Percentiles rank a stretch among this genome's conserved stretches.
These are phyloP conservation scores for Saccharomycopsis guyanensis DNA, from an alignment of 805 yeast genomes.

Conservation along the genomic window DNA sequence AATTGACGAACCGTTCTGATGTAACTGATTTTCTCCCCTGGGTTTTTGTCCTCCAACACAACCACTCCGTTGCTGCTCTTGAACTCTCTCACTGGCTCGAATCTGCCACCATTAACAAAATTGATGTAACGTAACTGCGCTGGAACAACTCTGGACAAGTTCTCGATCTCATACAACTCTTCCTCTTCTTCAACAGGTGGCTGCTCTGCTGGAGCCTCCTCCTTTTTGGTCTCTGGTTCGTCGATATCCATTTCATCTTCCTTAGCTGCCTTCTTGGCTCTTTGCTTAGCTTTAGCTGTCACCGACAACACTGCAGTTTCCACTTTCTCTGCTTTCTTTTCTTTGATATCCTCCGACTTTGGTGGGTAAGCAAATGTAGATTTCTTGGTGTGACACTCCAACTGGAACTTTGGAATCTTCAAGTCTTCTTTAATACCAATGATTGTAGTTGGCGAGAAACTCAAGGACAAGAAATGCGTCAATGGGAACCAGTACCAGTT, in stretches of 20 bases:
- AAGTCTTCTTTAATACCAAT: slow-evolving; percentile 82
- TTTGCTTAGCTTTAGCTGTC: slow-evolving; percentile 86
- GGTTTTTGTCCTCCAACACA: slow-evolving; percentile 56
- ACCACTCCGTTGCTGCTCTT: slow-evolving; percentile 57
- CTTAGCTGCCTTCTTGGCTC: slow-evolving; percentile 63
- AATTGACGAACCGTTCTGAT: slow-evolving; percentile 82
- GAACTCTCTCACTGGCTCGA: slow-evolving; percentile 74
- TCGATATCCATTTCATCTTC: slow-evolving; percentile 41
- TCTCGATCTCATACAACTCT: slow-evolving; percentile 61
- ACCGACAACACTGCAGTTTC: slow-evolving; percentile 93
- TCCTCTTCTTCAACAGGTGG: slow-evolving; percentile 26
- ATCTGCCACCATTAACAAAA: slow-evolving; percentile 67
- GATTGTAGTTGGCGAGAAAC: slow-evolving; percentile 87
- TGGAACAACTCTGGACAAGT: slow-evolving; percentile 85
- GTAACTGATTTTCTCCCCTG: slow-evolving; percentile 51
- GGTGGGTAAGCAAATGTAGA: slow-evolving; percentile 86
- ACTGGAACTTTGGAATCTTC: slow-evolving; percentile 74
- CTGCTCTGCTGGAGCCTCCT: slow-evolving; percentile 22
- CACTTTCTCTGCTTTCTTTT: slow-evolving; percentile 79
- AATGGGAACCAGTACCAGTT: slow-evolving; percentile 99
- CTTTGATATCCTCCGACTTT: slow-evolving; percentile 68
- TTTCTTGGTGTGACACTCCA: slow-evolving; percentile 75
- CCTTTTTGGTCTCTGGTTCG: slow-evolving; percentile 24
- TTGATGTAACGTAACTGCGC: slow-evolving; percentile 78
- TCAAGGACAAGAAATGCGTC: slow-evolving; percentile 83